These are phyloP conservation scores for Neonectria ditissima DNA, from an alignment of 2,329 filamentous ascomycete species.

Conservation along the genomic window DNA sequence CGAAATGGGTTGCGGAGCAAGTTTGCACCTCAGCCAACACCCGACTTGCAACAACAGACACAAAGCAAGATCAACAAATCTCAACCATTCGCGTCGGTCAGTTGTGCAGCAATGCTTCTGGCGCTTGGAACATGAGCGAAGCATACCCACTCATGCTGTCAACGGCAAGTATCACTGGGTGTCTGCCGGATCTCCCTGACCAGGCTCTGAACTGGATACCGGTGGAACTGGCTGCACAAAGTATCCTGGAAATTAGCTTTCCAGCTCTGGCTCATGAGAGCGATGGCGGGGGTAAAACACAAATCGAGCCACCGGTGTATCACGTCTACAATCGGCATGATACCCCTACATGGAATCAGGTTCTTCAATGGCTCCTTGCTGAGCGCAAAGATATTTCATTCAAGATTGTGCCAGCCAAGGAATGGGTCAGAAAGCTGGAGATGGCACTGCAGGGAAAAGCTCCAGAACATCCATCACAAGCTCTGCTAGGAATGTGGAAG, in stretches of 20 bases:
- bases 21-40: slow-evolving; percentile 52
- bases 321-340: slow-evolving; percentile 42
- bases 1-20: slow-evolving; percentile 55
- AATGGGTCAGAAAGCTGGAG: slow-evolving; percentile 38
- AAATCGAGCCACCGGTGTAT: slow-evolving; percentile 23
- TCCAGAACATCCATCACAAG: slow-evolving; percentile 35
- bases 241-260: slow-evolving; percentile 52
- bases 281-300: not conserved
- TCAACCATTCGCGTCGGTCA: slow-evolving; percentile 62
- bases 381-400: not conserved
- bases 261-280: accelerated
- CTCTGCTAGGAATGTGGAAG: slow-evolving; percentile 41
- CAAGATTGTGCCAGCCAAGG: slow-evolving; percentile 11
- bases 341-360: slow-evolving; percentile 32
- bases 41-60: slow-evolving; percentile 12
- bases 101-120: slow-evolving; percentile 60
- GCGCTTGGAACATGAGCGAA: slow-evolving; percentile 64
- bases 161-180: slow-evolving; percentile 56
- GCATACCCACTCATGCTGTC: slow-evolving; percentile 65
- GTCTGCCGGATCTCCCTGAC: slow-evolving; percentile 33
- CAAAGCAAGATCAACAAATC: not conserved
- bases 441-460: not conserved
- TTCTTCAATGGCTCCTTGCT: slow-evolving; percentile 37
- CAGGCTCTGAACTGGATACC: slow-evolving; percentile 61
- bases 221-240: slow-evolving; percentile 57